Percentiles rank a stretch among this genome's conserved stretches.
Conservation (phyloP, 2,329 filamentous ascomycete genomes). For the Peltaster fructicola region DNA sequence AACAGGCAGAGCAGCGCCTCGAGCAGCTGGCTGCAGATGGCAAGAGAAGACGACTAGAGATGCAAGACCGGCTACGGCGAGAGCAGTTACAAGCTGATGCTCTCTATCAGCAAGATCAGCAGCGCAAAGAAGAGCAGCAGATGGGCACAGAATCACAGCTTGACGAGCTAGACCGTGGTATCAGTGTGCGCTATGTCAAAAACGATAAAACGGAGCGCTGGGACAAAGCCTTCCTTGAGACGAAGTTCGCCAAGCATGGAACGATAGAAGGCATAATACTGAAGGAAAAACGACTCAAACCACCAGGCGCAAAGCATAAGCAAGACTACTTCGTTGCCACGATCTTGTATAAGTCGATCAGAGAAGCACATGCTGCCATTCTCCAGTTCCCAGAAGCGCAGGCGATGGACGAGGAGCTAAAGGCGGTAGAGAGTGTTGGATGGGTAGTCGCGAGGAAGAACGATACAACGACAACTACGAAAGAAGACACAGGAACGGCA, state of each 20-base stretch:
- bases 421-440: too few relatives aligned
- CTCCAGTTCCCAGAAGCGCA: slow-evolving; percentile 23
- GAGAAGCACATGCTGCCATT: slow-evolving; percentile 39
- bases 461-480: background rate
- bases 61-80: slow-evolving; percentile 33
- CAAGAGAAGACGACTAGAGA: slow-evolving; percentile 37
- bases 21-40: slow-evolving; percentile 29
- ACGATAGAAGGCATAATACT: slow-evolving; percentile 37
- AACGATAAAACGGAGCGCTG: slow-evolving; percentile 13
- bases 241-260: slow-evolving; percentile 37
- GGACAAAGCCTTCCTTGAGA: slow-evolving; percentile 28
- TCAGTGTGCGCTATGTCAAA: slow-evolving; percentile 34
- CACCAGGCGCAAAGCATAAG: slow-evolving; percentile 14
- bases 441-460: background rate
- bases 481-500: background rate
- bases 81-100: slow-evolving; percentile 35
- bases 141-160: slow-evolving; percentile 9
- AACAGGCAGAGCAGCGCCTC: slow-evolving; percentile 39
- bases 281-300: slow-evolving; percentile 34
- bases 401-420: too few relatives aligned
- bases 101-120: too few relatives aligned
- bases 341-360: slow-evolving; percentile 39
- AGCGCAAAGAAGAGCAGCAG: background rate
- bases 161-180: slow-evolving; percentile 37
- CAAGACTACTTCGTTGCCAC: slow-evolving; percentile 29